Evolutionary conservation across 495 filamentous ascomycete species (phyloP).

Genomic region (Amniculicola lignicola): DNA sequence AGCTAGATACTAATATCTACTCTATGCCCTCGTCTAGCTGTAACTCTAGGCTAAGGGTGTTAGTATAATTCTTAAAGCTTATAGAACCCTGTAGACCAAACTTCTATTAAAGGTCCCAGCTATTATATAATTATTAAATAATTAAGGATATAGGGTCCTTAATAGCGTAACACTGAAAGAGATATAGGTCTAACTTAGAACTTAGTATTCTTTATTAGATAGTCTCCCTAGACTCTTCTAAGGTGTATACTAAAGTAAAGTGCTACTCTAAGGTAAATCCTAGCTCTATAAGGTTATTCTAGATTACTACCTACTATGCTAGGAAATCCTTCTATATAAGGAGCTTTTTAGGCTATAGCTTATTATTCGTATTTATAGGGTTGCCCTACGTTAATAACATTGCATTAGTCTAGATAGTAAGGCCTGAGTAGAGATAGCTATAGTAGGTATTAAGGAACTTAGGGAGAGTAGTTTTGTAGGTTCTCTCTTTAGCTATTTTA

Average conservation of each 20-base stretch:
- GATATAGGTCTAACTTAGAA: constrained; percentile 18
- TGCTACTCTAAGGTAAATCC: constrained; percentile 21
- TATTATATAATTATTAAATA: constrained; percentile 10
- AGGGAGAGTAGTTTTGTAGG: constrained; percentile 25
- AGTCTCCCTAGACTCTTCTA: constrained; percentile 19
- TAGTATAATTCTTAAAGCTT: constrained; percentile 31
- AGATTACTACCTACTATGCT: constrained; percentile 21
- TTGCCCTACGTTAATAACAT: constrained; percentile 18
- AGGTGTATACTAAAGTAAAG: constrained; percentile 15
- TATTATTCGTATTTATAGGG: constrained; percentile 30
- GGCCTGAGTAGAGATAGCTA: constrained; percentile 19
- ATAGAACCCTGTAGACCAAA: constrained; percentile 24
- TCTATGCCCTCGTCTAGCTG: constrained; percentile 20
- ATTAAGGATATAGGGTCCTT: constrained; percentile 11
- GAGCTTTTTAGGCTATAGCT: constrained; percentile 24
- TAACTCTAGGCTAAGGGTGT: constrained; percentile 27
- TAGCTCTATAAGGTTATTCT: constrained; percentile 14
- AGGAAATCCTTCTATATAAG: constrained; percentile 22
- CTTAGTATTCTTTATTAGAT: constrained; percentile 5
- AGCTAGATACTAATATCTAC: constrained; percentile 7
- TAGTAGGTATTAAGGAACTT: constrained; percentile 30
- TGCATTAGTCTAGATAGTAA: constrained; percentile 22
- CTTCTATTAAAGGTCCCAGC: constrained; percentile 12
- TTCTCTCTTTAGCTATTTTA: constrained; percentile 26
- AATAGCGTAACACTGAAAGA: constrained; percentile 14